Base-by-base conservation (phyloP, 179 eudicot genomes). In the Dionaea muscipula region DNA sequence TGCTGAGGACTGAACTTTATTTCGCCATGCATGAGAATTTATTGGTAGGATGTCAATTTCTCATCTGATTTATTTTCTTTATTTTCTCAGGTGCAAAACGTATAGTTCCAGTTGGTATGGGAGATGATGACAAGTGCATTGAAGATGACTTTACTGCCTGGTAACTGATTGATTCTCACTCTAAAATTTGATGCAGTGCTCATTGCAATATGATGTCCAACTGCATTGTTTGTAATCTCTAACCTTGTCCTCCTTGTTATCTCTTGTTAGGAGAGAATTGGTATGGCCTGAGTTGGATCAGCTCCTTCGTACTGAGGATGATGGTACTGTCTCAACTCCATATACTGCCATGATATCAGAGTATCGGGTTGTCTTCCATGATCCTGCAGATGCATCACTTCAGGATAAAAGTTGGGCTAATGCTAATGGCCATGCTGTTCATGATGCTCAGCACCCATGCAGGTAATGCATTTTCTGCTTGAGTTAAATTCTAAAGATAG, bases 41-140 rank as follows among this genome's bases (percentile, higher is more conserved):
- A 35, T 0, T 8, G 19, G 15, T 37, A 21, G 40, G 24, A 39
- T 22, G 28, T 22, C 9, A 1, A 11, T 35, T 46, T 28, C 10
- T 43, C 45, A 10, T 31, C 35, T 26, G 11, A 5, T 12, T 2
- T 24, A 31, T 28, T 46, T 8, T 26, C 2, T 12, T 7, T 40
- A 24, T 38, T 48, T 60, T 59, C 63, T 63, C 71, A 88, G 96
- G 94, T 74, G 96, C 72, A 40, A 89, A 81, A 64, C 89, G 97
- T 46, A 71, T 86, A 28, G 75, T 89, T 66, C 77, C 81, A 33
- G 74, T 81, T 66, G 97, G 97, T 61, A 70, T 89, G 38, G 97
- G 97, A 52, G 97, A 89, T 76, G 97, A 89, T 81, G 97, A 89
- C 58, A 93, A 89, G 64, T 86, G 97, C 60, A 89, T 86, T 59